Conservation (phyloP, 345 rosid species). For the Salix udensis region DNA sequence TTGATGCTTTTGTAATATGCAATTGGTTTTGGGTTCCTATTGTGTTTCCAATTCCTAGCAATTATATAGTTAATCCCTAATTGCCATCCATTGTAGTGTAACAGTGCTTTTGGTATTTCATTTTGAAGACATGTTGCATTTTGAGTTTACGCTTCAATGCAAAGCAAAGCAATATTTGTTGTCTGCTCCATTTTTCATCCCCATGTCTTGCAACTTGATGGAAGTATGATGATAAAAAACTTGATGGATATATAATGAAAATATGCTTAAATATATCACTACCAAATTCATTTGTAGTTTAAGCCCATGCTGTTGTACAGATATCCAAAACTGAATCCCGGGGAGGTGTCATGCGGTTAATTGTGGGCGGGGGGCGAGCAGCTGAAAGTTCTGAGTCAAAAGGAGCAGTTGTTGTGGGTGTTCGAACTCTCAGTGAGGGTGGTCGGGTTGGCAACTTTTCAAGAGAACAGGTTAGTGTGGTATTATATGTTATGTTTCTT, state of each 20-base stretch:
- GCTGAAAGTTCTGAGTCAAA: conserved; percentile 76
- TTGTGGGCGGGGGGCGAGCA: conserved; percentile 99
- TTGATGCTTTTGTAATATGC: neutral
- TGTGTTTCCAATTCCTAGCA: neutral
- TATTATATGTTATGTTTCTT: neutral
- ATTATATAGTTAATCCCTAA: neutral
- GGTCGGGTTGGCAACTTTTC: conserved; percentile 98
- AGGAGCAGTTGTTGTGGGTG: conserved; percentile 97
- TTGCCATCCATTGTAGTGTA: neutral
- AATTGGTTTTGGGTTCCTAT: neutral
- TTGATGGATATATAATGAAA: conserved; percentile 2
- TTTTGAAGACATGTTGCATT: neutral
- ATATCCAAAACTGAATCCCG: conserved; percentile 73
- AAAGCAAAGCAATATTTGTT: neutral
- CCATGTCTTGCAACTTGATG: neutral
- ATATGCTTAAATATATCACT: conserved; percentile 1
- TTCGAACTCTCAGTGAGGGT: conserved; percentile 97
- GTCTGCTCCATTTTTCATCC: neutral
- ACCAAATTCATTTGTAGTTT: neutral
- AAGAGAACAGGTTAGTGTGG: conserved; percentile 80
- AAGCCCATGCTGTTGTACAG: conserved; percentile 32
- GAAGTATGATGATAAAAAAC: neutral
- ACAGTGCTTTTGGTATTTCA: neutral
- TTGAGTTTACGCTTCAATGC: neutral
- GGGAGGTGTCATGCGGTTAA: conserved; percentile 96